Percentiles rank a stretch among this genome's conserved stretches.
These are phyloP conservation scores for Leccinum glutinopallens DNA, from an alignment of 1,284 basidiomycete genomes.

Conservation along the genomic window DNA sequence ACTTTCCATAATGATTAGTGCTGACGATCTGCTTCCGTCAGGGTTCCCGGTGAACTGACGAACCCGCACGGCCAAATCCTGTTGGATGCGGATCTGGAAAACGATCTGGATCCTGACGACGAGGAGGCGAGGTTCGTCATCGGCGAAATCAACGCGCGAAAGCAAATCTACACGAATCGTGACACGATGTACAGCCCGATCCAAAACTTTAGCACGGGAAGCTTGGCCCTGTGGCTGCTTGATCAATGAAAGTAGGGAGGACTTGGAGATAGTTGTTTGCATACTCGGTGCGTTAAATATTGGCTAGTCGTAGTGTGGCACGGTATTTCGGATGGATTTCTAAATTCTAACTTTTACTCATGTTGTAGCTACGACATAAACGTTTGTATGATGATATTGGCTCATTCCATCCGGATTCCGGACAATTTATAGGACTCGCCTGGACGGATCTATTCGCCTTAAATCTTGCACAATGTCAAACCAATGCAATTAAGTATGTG, in stretches of 20 bases:
- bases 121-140: conserved; percentile 24
- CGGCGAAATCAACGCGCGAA: conserved; percentile 14
- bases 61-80: conserved; percentile 23
- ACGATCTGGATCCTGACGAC: conserved; percentile 21
- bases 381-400: no score
- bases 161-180: conserved; percentile 19
- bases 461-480: no score
- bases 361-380: background rate
- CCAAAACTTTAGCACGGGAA: background rate
- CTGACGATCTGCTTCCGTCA: background rate
- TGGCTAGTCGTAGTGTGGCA: background rate
- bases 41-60: conserved; percentile 22
- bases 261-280: background rate
- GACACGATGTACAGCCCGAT: conserved; percentile 25
- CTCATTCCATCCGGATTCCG: no score
- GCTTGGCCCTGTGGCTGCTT: no score
- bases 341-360: background rate
- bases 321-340: no score
- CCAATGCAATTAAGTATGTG: no score
- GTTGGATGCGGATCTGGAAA: background rate
- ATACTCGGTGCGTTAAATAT: background rate
- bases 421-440: no score
- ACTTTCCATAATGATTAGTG: background rate
- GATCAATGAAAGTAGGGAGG: no score
- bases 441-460: no score